Evolutionary conservation across 2,329 filamentous ascomycete species (phyloP).

Genomic region (Botrytis medusae): DNA sequence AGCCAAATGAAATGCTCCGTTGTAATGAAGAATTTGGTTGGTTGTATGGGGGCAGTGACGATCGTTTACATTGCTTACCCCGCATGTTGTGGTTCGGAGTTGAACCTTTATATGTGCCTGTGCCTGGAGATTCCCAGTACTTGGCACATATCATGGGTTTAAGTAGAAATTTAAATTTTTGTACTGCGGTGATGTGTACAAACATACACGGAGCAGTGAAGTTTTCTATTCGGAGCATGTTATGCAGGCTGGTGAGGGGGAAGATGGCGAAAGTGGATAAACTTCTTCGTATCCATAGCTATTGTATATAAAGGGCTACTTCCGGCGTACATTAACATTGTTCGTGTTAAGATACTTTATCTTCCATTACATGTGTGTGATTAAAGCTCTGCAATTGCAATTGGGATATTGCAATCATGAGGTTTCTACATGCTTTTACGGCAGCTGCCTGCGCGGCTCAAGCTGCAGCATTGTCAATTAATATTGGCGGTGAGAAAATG

Average conservation of each 20-base stretch:
- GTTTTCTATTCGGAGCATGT: neutral
- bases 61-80: constrained; percentile 7
- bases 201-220: neutral
- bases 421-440: constrained; percentile 40
- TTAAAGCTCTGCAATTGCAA: neutral
- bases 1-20: constrained; percentile 12
- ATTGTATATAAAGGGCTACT: constrained; percentile 11
- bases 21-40: neutral
- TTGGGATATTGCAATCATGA: constrained; percentile 39
- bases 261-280: neutral
- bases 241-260: constrained; percentile 1
- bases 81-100: constrained; percentile 12
- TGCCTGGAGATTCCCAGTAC: neutral
- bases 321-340: neutral
- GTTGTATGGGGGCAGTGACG: neutral
- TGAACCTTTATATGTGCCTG: neutral
- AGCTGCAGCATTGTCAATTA: constrained; percentile 47
- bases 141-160: neutral
- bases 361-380: neutral
- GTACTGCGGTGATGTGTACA: neutral
- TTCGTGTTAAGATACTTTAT: neutral
- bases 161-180: neutral
- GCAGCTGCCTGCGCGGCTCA: constrained; percentile 46
- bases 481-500: constrained; percentile 48
- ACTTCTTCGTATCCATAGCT: neutral